phyloP scores from a whole-genome alignment of 2,329 filamentous ascomycete species.

The Trichoderma sp. region DNA sequence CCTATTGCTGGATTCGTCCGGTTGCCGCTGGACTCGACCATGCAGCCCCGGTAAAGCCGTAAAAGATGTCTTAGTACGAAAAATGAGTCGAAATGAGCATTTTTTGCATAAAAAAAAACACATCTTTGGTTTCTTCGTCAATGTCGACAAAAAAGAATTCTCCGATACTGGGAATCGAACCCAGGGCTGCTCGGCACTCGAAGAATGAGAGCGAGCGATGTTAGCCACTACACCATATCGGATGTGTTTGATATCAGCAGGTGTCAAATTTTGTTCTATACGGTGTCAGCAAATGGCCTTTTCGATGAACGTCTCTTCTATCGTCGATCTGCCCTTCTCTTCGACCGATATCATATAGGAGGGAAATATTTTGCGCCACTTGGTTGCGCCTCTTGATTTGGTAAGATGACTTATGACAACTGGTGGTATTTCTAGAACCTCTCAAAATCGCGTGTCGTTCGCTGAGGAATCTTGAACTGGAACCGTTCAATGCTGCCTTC shows the following conservation, averaged over 20 bases:
- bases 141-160: not conserved
- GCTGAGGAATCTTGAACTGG: not conserved
- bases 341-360: not conserved
- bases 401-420: not conserved
- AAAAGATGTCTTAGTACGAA: not conserved
- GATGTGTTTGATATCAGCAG: slow-evolving; percentile 28
- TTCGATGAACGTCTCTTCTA: not conserved
- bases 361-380: not conserved
- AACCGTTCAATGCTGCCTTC: not conserved
- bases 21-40: not conserved
- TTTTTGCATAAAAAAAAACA: not conserved
- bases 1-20: not conserved
- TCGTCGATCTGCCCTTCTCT: not conserved
- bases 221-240: slow-evolving; percentile 45
- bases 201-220: slow-evolving; percentile 43
- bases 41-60: not conserved
- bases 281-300: not conserved
- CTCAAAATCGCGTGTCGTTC: not conserved
- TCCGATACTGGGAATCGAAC: slow-evolving; percentile 44
- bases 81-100: not conserved
- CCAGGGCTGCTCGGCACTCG: slow-evolving; percentile 40
- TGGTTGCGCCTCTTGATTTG: not conserved
- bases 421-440: no score
- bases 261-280: not conserved
- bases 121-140: no score